These are phyloP conservation scores for Macrophomina phaseolina DNA, from an alignment of 2,329 filamentous ascomycete genomes.

Conservation along the genomic window DNA sequence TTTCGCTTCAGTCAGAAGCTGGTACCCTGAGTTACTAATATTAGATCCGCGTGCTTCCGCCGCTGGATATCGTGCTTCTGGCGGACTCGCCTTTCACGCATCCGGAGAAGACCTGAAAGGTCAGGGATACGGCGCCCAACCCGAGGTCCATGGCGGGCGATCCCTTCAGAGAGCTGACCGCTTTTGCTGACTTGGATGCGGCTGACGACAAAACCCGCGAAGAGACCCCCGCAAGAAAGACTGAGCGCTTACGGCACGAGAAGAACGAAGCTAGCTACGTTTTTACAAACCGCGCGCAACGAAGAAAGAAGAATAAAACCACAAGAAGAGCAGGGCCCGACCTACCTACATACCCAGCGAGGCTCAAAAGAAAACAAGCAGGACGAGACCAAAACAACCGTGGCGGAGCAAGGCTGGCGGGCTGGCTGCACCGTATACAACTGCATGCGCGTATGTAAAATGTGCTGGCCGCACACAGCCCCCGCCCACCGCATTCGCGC, in stretches of 20 bases:
- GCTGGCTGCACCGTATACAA: neutral
- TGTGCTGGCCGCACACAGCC: constrained; percentile 2
- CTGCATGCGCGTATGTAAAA: too few species aligned
- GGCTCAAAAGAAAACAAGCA: neutral
- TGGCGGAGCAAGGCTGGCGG: constrained; percentile 13
- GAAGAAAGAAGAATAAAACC: neutral
- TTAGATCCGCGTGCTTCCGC: neutral
- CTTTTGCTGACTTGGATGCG: neutral
- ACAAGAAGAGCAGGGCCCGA: neutral
- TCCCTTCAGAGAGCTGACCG: neutral
- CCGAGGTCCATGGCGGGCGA: constrained; percentile 2
- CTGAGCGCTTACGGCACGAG: too few species aligned
- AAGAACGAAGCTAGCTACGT: neutral
- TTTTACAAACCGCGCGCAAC: neutral
- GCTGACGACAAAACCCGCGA: neutral
- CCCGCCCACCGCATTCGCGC: neutral
- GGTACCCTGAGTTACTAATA: constrained; percentile 37
- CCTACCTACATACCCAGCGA: neutral
- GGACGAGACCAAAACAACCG: neutral
- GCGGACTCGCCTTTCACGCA: constrained; percentile 38
- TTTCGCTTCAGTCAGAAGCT: constrained; percentile 46
- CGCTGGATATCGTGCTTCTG: neutral
- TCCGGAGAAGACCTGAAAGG: constrained; percentile 46
- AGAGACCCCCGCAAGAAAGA: neutral
- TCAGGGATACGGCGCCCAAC: constrained; percentile 39